A percentile compares a stretch with the other conserved stretches of the same genome.
These are phyloP conservation scores for Heterobasidion irregulare DNA, from an alignment of 1,284 basidiomycete species.

Conservation along the genomic window DNA sequence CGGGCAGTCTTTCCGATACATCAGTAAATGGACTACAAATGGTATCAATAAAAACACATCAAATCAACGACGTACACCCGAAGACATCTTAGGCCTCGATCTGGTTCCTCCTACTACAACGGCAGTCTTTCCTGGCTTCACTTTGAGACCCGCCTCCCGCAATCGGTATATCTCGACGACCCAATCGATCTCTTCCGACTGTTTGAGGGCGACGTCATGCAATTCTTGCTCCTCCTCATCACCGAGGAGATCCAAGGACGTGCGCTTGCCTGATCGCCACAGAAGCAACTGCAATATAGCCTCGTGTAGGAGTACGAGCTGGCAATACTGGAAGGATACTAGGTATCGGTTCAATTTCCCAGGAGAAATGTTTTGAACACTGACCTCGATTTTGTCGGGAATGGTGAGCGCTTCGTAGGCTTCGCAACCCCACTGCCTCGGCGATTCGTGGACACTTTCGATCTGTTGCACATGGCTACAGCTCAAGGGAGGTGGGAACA, in stretches of 20 bases:
- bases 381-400: slow-evolving; percentile 50
- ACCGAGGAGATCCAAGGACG: slow-evolving; percentile 34
- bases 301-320: slow-evolving; percentile 61
- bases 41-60: not conserved
- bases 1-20: too few relatives aligned
- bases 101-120: not conserved
- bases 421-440: slow-evolving; percentile 30
- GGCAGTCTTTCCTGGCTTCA: slow-evolving; percentile 11
- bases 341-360: not conserved
- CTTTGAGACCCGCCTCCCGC: not conserved
- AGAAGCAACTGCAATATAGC: slow-evolving; percentile 59
- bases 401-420: slow-evolving; percentile 45
- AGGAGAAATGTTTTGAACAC: slow-evolving; percentile 10
- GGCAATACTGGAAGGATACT: slow-evolving; percentile 45
- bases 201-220: slow-evolving; percentile 35
- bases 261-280: slow-evolving; percentile 56
- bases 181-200: slow-evolving; percentile 53
- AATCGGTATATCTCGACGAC: slow-evolving; percentile 21
- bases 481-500: too few relatives aligned
- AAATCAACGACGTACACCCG: not conserved
- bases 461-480: not conserved
- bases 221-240: slow-evolving; percentile 45
- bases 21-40: not conserved
- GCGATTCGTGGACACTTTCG: not conserved
- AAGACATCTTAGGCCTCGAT: not conserved